Conservation (phyloP, 345 rosid genomes). For the Linum usitatissimum region DNA sequence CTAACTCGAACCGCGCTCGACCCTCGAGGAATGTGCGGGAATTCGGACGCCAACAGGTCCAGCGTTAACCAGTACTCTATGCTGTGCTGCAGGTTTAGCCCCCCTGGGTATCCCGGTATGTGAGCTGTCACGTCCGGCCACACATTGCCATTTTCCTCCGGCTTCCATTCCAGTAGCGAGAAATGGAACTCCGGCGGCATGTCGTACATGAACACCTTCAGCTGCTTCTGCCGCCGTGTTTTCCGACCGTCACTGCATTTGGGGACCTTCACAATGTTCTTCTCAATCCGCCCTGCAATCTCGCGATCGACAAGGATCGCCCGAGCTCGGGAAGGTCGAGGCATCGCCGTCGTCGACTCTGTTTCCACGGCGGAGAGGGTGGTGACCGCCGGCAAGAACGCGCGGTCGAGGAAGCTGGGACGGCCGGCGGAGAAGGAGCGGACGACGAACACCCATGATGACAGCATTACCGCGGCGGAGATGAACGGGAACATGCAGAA, state of each 20-base stretch:
- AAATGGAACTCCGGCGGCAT: constrained; percentile 83
- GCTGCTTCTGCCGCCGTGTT: constrained; percentile 17
- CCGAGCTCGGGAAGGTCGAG: constrained; percentile 14
- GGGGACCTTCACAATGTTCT: background rate
- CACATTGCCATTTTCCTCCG: constrained; percentile 28
- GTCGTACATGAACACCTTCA: constrained; percentile 85
- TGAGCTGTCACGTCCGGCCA: constrained; percentile 66
- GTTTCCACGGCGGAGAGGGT: constrained; percentile 19
- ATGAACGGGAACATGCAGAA: constrained; percentile 34
- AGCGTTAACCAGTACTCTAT: constrained; percentile 88
- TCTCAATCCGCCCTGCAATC: too few species aligned
- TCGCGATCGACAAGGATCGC: constrained; percentile 19
- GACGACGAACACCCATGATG: constrained; percentile 50
- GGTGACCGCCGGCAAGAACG: constrained; percentile 23
- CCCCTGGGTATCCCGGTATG: constrained; percentile 76
- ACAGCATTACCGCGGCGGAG: constrained; percentile 38
- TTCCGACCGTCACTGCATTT: constrained; percentile 4
- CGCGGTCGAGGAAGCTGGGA: constrained; percentile 26
- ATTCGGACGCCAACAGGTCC: constrained; percentile 73
- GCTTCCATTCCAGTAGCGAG: constrained; percentile 63
- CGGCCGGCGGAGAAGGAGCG: constrained; percentile 31
- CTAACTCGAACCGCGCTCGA: constrained; percentile 58
- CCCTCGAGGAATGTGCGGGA: constrained; percentile 31
- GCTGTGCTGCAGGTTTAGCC: constrained; percentile 91
- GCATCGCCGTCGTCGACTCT: constrained; percentile 8